Evolutionary conservation across 148 eudicot species (phyloP), one percentile per base, ranked within the genome.

Genomic region (Silene uniflora): DNA sequence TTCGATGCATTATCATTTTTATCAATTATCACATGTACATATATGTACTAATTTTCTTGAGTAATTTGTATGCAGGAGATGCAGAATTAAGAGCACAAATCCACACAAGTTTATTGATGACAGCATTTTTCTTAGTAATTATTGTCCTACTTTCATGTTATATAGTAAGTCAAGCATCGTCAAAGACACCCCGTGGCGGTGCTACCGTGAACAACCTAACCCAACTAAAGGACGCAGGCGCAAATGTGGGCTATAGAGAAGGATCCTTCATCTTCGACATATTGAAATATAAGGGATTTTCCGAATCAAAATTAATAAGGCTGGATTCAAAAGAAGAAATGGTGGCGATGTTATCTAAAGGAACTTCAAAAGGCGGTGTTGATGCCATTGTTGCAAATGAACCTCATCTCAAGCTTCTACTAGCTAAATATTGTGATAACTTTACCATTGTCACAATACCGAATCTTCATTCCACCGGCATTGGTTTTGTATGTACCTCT

Each of bases 401-500:
- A 16, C 64, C 75, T 19, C 19, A 58, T 14, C 64, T 72, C 10
- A 72, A 72, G 62, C n/a, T 72, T 29, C 19, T 72, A 29, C 63
- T 11, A 16, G 58, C 44, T 52, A 55, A 72, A 10, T 2, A 72
- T 18, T 72, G 75, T 24, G 32, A 56, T 72, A 17, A 1, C 12
- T 72, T 46, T 29, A 27, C 19, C 35, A 55, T 52, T 1, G 63
- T 72, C 7, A 49, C 62, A 8, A 19, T 49, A 6, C 6, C 56
- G 6, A 56, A 56, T 56, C 62, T 72, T 18, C 75, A 25, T 72
- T 65, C 63, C 27, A 25, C 29, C 0, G 75, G 75, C 4, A 55
- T 55, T 32, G 75, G 65, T 8, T 72, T 72, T 72, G 75, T 72
- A 72, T 19, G 63, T 72, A 5, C 16, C 24, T 46, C 35, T 47